Conservation (phyloP, 164 flowering plant species). For the Piper longum region DNA sequence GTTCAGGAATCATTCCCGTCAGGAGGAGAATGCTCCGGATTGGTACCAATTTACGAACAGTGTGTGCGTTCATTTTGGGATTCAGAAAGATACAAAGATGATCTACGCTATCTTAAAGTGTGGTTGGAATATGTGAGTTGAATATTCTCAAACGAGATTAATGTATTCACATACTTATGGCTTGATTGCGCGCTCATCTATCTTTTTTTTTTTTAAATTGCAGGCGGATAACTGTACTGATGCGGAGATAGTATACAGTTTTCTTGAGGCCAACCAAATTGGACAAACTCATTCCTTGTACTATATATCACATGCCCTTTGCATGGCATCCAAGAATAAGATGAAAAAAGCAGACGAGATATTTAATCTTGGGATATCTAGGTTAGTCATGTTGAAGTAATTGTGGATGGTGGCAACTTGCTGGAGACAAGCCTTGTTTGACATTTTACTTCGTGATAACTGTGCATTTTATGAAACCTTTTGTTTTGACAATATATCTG, state of each 20-base stretch:
- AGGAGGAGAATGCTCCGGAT: constrained; percentile 80
- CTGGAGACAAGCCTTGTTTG: background rate
- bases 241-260: constrained; percentile 67
- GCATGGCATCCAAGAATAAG: constrained; percentile 72
- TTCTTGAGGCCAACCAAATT: constrained; percentile 70
- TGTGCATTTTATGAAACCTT: background rate
- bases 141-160: background rate
- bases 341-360: constrained; percentile 52
- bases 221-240: constrained; percentile 88
- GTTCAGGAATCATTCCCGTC: constrained; percentile 86
- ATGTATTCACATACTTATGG: background rate
- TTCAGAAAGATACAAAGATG: constrained; percentile 60
- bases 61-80: constrained; percentile 92
- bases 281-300: constrained; percentile 58
- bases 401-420: background rate
- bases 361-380: constrained; percentile 57
- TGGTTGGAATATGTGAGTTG: constrained; percentile 90
- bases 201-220: constrained; percentile 1
- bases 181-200: background rate
- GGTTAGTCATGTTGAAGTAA: constrained; percentile 22
- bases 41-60: constrained; percentile 78
- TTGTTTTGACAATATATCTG: background rate
- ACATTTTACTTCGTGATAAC: background rate
- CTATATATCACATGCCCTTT: constrained; percentile 62
- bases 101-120: constrained; percentile 79